A percentile compares a stretch with the other conserved stretches of the same genome.
These are phyloP conservation scores for Colletotrichum sp. DNA, from an alignment of 2,329 filamentous ascomycete genomes.

Conservation along the genomic window DNA sequence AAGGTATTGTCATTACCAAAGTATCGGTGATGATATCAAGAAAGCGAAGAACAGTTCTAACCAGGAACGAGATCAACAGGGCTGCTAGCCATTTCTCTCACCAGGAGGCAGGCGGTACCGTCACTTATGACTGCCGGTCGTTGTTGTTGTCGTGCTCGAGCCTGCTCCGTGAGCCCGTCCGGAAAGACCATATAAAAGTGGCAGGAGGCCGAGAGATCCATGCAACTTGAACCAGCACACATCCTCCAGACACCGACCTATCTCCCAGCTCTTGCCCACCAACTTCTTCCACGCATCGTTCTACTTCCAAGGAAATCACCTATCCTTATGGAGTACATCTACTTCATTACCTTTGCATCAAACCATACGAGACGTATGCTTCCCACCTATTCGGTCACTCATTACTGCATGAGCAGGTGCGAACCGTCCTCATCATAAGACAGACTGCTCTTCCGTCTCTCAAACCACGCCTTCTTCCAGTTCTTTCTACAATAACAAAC, in stretches of 20 bases:
- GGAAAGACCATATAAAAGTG: background rate
- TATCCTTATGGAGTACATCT: no score
- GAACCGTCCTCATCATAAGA: background rate
- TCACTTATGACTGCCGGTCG: background rate
- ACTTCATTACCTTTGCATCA: background rate
- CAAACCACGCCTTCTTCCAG: background rate
- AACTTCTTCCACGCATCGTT: no score
- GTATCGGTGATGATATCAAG: no score
- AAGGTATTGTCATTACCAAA: no score
- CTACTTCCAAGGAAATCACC: no score
- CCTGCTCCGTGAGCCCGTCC: background rate
- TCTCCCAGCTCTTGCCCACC: fast-evolving
- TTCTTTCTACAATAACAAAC: background rate
- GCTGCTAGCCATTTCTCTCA: no score
- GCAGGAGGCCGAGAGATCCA: background rate
- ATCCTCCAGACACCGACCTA: fast-evolving
- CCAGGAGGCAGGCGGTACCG: no score
- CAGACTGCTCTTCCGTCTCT: background rate
- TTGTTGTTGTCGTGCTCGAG: background rate
- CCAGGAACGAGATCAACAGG: no score
- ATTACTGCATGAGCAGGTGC: background rate
- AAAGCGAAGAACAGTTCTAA: no score
- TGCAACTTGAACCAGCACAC: fast-evolving
- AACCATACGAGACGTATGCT: background rate
- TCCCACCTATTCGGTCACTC: fast-evolving